Percentiles rank a stretch among this genome's conserved stretches.
Evolutionary conservation across 192 early-diverging fungal genomes (phyloP).

Genomic region (Oehlia diaphana): DNA sequence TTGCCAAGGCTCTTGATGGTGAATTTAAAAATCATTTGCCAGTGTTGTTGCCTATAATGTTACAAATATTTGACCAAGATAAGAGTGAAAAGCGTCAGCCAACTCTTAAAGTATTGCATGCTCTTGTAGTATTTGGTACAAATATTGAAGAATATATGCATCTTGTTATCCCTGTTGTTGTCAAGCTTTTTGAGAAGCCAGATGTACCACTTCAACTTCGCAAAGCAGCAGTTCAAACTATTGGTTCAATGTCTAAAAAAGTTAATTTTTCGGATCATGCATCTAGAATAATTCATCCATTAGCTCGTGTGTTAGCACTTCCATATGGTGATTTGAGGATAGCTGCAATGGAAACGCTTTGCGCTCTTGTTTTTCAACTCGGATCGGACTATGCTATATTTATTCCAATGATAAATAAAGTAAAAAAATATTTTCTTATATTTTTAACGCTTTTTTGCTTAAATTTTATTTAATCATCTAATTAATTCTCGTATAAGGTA

Average conservation of each 20-base stretch:
- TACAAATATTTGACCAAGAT: constrained; percentile 85
- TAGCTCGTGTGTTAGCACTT: constrained; percentile 72
- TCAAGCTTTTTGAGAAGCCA: constrained; percentile 74
- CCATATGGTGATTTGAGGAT: constrained; percentile 54
- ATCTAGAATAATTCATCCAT: constrained; percentile 81
- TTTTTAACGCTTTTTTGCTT: no score
- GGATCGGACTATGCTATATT: constrained; percentile 85
- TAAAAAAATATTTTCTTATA: constrained; percentile 20
- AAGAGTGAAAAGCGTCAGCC: constrained; percentile 64
- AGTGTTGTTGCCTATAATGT: constrained; percentile 74
- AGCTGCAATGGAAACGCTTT: constrained; percentile 79
- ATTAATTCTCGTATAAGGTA: constrained; percentile 30
- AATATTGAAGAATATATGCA: constrained; percentile 93
- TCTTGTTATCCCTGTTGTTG: constrained; percentile 82
- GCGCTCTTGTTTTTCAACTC: constrained; percentile 79
- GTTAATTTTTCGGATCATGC: constrained; percentile 85
- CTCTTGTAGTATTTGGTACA: constrained; percentile 77
- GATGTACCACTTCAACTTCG: constrained; percentile 63
- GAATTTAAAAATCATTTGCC: constrained; percentile 87
- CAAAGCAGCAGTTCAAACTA: constrained; percentile 66
- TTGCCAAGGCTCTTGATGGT: constrained; percentile 81
- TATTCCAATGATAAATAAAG: constrained; percentile 83
- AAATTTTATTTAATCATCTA: not conserved
- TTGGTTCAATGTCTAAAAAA: constrained; percentile 71
- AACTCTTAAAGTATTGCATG: constrained; percentile 70